These are phyloP conservation scores for Rossbeevera mucosa DNA, from an alignment of 768 basidiomycete species.

Conservation along the genomic window DNA sequence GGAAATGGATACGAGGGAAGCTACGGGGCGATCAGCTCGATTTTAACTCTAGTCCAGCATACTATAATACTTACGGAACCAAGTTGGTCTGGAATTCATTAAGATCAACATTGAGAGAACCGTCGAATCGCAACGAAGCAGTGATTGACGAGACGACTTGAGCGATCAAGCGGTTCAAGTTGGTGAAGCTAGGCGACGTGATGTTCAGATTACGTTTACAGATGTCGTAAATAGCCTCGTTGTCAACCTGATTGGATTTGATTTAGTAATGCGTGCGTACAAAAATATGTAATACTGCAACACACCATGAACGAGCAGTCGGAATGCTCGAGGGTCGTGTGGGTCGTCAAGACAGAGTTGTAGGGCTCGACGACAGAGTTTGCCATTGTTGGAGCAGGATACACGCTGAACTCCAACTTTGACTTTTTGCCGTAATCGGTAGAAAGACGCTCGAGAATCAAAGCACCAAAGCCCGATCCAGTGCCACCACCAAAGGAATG, in stretches of 20 bases:
- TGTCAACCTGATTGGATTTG: slow-evolving; percentile 53
- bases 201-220: slow-evolving; percentile 91
- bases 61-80: slow-evolving; percentile 69
- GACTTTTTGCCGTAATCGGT: slow-evolving; percentile 99
- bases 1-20: slow-evolving; percentile 99
- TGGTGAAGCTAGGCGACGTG: slow-evolving; percentile 82
- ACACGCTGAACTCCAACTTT: slow-evolving; percentile 96
- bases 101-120: slow-evolving; percentile 64
- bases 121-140: slow-evolving; percentile 74
- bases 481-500: slow-evolving; percentile 99
- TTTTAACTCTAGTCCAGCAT: background rate
- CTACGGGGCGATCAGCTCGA: slow-evolving; percentile 33
- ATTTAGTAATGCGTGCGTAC: slow-evolving; percentile 3
- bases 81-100: slow-evolving; percentile 99
- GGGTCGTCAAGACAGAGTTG: slow-evolving; percentile 94
- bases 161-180: slow-evolving; percentile 95
- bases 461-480: slow-evolving; percentile 95
- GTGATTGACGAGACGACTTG: slow-evolving; percentile 99
- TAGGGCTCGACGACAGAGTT: slow-evolving; percentile 98
- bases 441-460: slow-evolving; percentile 91
- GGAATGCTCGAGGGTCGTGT: slow-evolving; percentile 97
- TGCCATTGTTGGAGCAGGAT: slow-evolving; percentile 88
- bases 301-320: slow-evolving; percentile 98
- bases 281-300: slow-evolving; percentile 7
- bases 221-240: slow-evolving; percentile 74